A percentile compares a stretch with the other conserved stretches of the same genome.
Conservation (phyloP, 1,284 basidiomycete species). For the Vanrija sp. region DNA sequence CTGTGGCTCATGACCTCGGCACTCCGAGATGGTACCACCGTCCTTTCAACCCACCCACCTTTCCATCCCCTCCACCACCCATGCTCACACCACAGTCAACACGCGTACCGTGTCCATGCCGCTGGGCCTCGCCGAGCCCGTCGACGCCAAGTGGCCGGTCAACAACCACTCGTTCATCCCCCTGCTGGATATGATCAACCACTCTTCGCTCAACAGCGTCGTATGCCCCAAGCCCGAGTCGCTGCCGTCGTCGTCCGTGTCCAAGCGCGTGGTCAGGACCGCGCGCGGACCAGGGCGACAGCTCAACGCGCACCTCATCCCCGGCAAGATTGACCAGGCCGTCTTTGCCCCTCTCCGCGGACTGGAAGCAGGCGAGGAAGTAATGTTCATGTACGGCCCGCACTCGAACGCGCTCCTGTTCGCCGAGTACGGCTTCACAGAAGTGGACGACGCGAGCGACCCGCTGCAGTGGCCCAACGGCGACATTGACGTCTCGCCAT, state of each 20-base stretch:
- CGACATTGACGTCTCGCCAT: slow-evolving; percentile 62
- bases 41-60: not conserved
- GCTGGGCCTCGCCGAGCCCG: slow-evolving; percentile 57
- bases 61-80: not conserved
- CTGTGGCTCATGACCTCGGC: too few relatives aligned
- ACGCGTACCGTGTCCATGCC: slow-evolving; percentile 77
- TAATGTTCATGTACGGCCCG: slow-evolving; percentile 68
- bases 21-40: too few relatives aligned
- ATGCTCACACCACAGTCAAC: slow-evolving; percentile 60
- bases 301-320: slow-evolving; percentile 48
- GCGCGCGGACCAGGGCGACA: slow-evolving; percentile 32
- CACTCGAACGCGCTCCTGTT: slow-evolving; percentile 71
- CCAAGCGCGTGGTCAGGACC: not conserved
- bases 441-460: slow-evolving; percentile 40
- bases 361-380: slow-evolving; percentile 58
- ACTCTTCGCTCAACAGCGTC: slow-evolving; percentile 49
- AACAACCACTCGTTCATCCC: slow-evolving; percentile 79
- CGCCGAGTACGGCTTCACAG: slow-evolving; percentile 78
- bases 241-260: slow-evolving; percentile 16
- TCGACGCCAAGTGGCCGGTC: slow-evolving; percentile 24
- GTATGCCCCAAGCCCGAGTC: slow-evolving; percentile 25
- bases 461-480: slow-evolving; percentile 14
- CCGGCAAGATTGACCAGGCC: slow-evolving; percentile 51
- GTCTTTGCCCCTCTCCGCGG: slow-evolving; percentile 56
- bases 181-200: slow-evolving; percentile 80